A percentile compares a stretch with the other conserved stretches of the same genome.
These are phyloP conservation scores for Entonaema liquescens DNA, from an alignment of 495 filamentous ascomycete species.

Conservation along the genomic window DNA sequence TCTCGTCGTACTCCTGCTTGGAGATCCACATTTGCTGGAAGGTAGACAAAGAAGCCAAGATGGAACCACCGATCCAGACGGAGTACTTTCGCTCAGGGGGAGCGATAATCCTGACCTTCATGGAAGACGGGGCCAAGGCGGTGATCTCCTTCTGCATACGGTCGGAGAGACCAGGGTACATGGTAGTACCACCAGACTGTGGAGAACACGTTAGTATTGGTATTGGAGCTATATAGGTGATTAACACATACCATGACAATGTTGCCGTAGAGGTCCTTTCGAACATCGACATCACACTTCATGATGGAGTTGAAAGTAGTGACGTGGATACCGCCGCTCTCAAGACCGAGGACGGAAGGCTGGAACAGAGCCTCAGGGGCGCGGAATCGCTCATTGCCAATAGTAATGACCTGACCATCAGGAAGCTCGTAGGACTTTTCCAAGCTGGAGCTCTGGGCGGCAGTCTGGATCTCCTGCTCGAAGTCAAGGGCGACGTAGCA, in stretches of 20 bases:
- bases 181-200: slow-evolving; percentile 97
- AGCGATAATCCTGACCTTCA: slow-evolving; percentile 99
- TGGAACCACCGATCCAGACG: slow-evolving; percentile 99
- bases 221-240: not conserved
- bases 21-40: slow-evolving; percentile 99
- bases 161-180: slow-evolving; percentile 99
- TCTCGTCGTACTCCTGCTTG: slow-evolving; percentile 99
- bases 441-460: slow-evolving; percentile 92
- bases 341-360: slow-evolving; percentile 96
- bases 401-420: slow-evolving; percentile 99
- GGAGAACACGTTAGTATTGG: slow-evolving; percentile 38
- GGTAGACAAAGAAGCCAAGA: slow-evolving; percentile 97
- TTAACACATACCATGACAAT: slow-evolving; percentile 90
- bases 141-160: slow-evolving; percentile 99
- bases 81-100: slow-evolving; percentile 99
- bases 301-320: slow-evolving; percentile 99
- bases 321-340: slow-evolving; percentile 98
- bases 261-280: slow-evolving; percentile 99
- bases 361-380: slow-evolving; percentile 99
- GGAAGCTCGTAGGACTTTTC: slow-evolving; percentile 99
- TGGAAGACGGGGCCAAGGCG: slow-evolving; percentile 96
- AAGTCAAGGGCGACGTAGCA: slow-evolving; percentile 99
- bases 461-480: slow-evolving; percentile 99
- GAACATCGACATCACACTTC: slow-evolving; percentile 99
- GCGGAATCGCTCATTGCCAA: slow-evolving; percentile 99